Conservation (phyloP, 2,329 filamentous ascomycete genomes). For the Colletotrichum karsti region DNA sequence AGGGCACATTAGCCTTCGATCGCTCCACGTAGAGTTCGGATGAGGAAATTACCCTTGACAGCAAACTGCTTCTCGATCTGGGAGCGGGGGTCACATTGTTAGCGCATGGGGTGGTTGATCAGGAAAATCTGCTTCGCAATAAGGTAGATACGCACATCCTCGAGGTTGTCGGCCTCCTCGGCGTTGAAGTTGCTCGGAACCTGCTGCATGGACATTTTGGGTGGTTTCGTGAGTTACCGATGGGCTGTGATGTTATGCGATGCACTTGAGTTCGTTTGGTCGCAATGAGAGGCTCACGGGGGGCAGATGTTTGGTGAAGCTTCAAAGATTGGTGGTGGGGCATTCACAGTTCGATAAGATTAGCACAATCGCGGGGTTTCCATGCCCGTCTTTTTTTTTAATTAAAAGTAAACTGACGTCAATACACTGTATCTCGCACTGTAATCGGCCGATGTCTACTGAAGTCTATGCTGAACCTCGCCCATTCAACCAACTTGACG, state of each 20-base stretch:
- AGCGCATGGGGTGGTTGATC: background rate
- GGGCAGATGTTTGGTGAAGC: background rate
- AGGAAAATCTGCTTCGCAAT: background rate
- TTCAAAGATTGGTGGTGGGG: constrained; percentile 16
- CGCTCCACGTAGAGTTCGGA: background rate
- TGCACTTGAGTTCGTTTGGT: background rate
- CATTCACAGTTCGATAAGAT: constrained; percentile 2
- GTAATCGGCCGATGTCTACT: background rate
- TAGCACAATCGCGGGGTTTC: constrained; percentile 12
- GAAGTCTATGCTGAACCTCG: background rate
- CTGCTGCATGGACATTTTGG: constrained; percentile 12
- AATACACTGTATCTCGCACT: background rate
- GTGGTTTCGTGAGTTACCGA: background rate
- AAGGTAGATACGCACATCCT: constrained; percentile 55
- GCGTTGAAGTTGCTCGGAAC: constrained; percentile 67
- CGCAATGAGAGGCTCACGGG: background rate
- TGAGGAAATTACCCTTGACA: constrained; percentile 76
- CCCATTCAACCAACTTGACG: background rate
- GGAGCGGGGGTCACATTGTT: background rate
- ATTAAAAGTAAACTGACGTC: background rate
- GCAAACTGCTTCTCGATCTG: constrained; percentile 99
- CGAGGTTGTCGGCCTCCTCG: constrained; percentile 62
- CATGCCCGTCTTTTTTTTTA: background rate
- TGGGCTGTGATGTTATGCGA: no score
- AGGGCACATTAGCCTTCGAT: background rate